Evolutionary conservation across 2,329 filamentous ascomycete species (phyloP), one percentile per base, ranked within the genome.

Genomic region (Lecanicillium sp.): DNA sequence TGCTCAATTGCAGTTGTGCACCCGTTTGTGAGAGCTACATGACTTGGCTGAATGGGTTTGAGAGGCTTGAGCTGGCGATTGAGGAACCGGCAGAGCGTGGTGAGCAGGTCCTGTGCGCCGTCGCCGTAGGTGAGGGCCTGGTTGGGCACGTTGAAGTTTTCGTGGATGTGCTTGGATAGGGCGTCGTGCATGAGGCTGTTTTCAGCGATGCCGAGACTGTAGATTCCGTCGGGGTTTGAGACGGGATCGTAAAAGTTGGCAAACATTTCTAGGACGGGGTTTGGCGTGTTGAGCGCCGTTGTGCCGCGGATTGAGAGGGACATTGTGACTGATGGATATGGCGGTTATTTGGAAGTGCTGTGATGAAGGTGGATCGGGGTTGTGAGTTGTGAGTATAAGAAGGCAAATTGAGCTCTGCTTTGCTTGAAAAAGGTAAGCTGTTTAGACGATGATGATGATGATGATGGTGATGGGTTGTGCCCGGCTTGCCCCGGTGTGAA

Each of bases 171-270:
- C 15, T 62, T 47, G 2, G 60, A 50, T 3, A 74, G 57, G 3
- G 57, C 48, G 14, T 60, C 48, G 40, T 73, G 70, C 69, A 74
- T 71, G 30, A 75, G 59, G 1, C 54, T 51, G 47, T 75, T 74
- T 49, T 75, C 71, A 5, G 71, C 71, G 2, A 74, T 57, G 1
- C 70, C 70, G 1, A 75, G 58, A 41, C 64, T 71, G 22, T 73
- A 53, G 43, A 64, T 70, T 18, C 70, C 70, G 12, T 53, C 45
- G 0, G 64, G 62, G 37, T 68, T 68, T 4, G 51, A 46, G 4
- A 48, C 34, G 0, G 62, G 58, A 38, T 68, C 46, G 57, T 62
- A 75, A 5, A 63, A 50, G 43, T 74, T 58, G 7, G 53, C 49
- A 29, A 72, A 50, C 29, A 73, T 57, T 9, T 66, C 57, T 63